phyloP scores from a whole-genome alignment of 2,329 filamentous ascomycete species.

The Aspergillus felis region DNA sequence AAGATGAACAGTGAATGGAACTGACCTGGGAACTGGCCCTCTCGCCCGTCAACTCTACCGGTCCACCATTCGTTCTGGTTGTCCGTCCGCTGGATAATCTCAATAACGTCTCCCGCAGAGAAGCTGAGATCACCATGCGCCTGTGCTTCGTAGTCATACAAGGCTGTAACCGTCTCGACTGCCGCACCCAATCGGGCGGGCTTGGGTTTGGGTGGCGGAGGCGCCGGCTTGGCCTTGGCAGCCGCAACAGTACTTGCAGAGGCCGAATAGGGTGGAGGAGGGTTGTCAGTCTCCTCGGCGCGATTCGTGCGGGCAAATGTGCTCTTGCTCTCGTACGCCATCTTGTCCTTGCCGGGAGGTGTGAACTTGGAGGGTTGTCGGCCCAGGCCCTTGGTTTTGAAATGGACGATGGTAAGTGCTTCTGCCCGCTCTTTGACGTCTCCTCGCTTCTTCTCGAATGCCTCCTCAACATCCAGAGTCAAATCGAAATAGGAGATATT shows the following conservation, averaged over 20 bases:
- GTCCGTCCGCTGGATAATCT: slow-evolving; percentile 75
- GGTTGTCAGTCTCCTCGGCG: slow-evolving; percentile 50
- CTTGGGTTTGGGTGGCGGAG: slow-evolving; percentile 75
- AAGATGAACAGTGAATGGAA: slow-evolving; percentile 3
- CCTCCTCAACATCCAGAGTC: slow-evolving; percentile 83
- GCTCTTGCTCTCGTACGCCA: slow-evolving; percentile 35
- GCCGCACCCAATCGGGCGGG: slow-evolving; percentile 68
- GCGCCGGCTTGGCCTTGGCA: slow-evolving; percentile 64
- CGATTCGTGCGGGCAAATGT: slow-evolving; percentile 31
- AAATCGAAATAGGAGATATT: slow-evolving; percentile 98
- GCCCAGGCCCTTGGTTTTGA: slow-evolving; percentile 75
- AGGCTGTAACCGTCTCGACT: slow-evolving; percentile 76
- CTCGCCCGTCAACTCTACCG: slow-evolving; percentile 71
- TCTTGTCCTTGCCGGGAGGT: slow-evolving; percentile 30
- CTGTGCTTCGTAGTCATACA: slow-evolving; percentile 96
- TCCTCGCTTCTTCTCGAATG: slow-evolving; percentile 82
- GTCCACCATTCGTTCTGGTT: slow-evolving; percentile 99
- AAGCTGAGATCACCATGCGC: slow-evolving; percentile 94
- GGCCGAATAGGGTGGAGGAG: slow-evolving; percentile 68
- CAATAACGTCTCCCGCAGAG: slow-evolving; percentile 79
- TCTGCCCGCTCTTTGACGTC: slow-evolving; percentile 87
- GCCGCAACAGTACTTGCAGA: slow-evolving; percentile 46
- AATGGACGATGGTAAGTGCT: slow-evolving; percentile 77
- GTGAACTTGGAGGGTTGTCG: slow-evolving; percentile 30
- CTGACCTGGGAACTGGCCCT: slow-evolving; percentile 93